Evolutionary conservation across 345 rosid species (phyloP), one percentile per base, ranked within the genome.

Genomic region (Durio zibethinus): DNA sequence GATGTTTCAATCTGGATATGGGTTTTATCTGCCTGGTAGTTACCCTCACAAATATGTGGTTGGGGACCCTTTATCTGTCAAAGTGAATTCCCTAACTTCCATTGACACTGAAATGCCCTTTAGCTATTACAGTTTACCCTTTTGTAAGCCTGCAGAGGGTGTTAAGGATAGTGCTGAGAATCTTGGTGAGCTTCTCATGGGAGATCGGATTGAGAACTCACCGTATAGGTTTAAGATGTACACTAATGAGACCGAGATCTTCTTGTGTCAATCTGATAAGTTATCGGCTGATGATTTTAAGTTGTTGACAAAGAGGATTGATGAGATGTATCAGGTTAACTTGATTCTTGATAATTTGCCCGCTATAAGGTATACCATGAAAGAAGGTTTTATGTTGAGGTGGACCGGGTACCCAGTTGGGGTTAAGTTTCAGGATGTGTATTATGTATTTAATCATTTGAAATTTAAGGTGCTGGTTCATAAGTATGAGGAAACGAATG

Each of bases 311-410:
- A 73, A 89, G 86, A 85, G 96, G 84, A 91, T 91, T 70, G 90
- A 89, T 83, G 94, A 91, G 84, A 85, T 89, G 92, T 91, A 91
- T 84, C 96, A 91, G 88, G 91, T 91, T 61, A 91, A 91, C 80
- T 76, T 89, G 86, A 86, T 91, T 67, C 92, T 91, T 3, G 93
- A 89, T 74, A 91, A 89, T 68, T 81, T 91, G 84, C 93, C 96
- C 0, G 92, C 96, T 0, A 91, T 89, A 48, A 79, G 95, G 82
- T 91, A 91, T 78, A 86, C 91, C 1, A 80, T 65, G 81, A 91
- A 85, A 82, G 90, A 84, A 29, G 82, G 82, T 27, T 89, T 75
- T n/a, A 27, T 87, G 47, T 75, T 88, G 83, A 83, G 90, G 79
- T 91, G 93, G 93, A 91, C 95, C 9, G 95, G 95, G 33, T 88